phyloP scores from a whole-genome alignment of 345 rosid species.

The Gossypium arboreum region DNA sequence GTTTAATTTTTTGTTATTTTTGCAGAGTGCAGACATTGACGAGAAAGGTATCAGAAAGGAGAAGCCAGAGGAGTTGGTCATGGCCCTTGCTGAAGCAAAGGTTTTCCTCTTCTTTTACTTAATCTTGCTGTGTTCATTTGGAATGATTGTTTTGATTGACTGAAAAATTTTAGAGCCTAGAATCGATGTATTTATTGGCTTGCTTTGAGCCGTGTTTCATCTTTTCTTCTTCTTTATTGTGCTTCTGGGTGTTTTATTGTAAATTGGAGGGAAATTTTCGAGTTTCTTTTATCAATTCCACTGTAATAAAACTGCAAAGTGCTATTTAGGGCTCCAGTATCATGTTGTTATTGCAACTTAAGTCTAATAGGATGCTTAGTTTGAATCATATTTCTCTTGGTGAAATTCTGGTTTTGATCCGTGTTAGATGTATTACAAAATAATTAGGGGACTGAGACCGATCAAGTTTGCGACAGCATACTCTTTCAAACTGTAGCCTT shows the following conservation, averaged over 20 bases:
- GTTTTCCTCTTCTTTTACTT: slow-evolving; percentile 22
- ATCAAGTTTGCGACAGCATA: background rate
- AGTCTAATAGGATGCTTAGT: background rate
- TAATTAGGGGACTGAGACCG: background rate
- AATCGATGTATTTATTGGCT: background rate
- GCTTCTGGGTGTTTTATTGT: slow-evolving; percentile 3
- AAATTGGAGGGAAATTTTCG: background rate
- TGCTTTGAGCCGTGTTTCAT: background rate
- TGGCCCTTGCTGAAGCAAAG: slow-evolving; percentile 95
- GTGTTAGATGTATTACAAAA: background rate
- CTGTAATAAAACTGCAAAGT: slow-evolving; percentile 38
- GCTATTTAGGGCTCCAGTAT: background rate
- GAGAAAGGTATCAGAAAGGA: slow-evolving; percentile 64
- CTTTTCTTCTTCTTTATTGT: background rate
- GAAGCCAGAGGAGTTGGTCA: slow-evolving; percentile 80
- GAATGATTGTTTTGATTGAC: background rate
- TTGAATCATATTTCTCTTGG: background rate
- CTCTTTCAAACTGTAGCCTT: background rate
- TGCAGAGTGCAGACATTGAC: slow-evolving; percentile 88
- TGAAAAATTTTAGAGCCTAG: background rate
- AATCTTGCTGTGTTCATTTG: background rate
- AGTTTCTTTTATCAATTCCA: slow-evolving; percentile 39
- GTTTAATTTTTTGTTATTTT: background rate
- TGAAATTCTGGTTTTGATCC: background rate
- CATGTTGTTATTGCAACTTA: background rate